Base-by-base conservation (phyloP, 1,284 basidiomycete species). In the Hemileia vastatrix region DNA sequence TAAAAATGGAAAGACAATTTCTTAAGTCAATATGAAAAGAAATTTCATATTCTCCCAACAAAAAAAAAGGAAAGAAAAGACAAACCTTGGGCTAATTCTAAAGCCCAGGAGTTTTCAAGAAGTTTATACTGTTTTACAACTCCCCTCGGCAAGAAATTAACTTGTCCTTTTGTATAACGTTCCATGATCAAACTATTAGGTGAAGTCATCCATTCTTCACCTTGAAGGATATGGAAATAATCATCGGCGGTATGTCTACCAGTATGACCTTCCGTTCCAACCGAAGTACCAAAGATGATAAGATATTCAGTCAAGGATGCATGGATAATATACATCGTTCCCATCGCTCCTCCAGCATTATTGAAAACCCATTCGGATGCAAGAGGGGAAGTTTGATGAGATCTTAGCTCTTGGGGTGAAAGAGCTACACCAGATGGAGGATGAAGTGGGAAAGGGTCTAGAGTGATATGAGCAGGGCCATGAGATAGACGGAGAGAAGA, bases 271-370 rank as follows among this genome's bases (percentile, higher is more conserved):
- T 98, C 94, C 1, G 94, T 98, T 11, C 94, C 94, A 6, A 96
- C 80, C 0, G 93, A 91, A 0, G 91, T 93, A 3, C 94, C 94
- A 70, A 98, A 98, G 72, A 98, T 87, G 78, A 82, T 82, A 47
- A 83, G 71, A 70, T 82, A 82, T 66, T 73, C 68, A 40, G 67
- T 69, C 70, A 50, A 86, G 77, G 83, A 87, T 15, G 92, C 90
- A 73, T 96, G 93, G 68, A 98, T 88, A 77, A 97, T 83, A 77
- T 90, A 96, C 94, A 98, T 97, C 49, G 86, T 85, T 49, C 79
- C 94, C 94, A 97, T 98, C 0, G 95, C 94, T 57, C 95, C 94
- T 18, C 93, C 94, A 0, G 94, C 94, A 73, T 98, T 98, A 80
- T 87, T 97, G 78, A 95, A 90, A 48, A 97, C 84, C 94, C 94